Evolutionary conservation across 345 rosid species (phyloP), one percentile per base, ranked within the genome.

Genomic region (Aquilaria yunnanensis): DNA sequence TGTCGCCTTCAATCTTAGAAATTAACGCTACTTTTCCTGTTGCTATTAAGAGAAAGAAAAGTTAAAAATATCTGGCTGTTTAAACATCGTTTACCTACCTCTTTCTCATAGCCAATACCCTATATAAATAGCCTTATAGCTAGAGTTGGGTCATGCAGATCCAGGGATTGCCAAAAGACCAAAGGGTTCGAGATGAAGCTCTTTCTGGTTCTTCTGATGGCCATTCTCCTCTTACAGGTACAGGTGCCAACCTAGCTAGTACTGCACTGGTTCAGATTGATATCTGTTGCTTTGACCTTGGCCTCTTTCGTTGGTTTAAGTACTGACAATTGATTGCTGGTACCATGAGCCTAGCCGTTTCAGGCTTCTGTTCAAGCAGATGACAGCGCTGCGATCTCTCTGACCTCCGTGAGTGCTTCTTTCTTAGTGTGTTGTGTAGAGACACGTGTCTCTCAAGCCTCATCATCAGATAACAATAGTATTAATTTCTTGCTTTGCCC

Each of bases 181-280:
- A 23, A 23, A 23, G 23, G 23, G 23, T 23, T 23, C 23, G 45
- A 54, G 54, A 77, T 77, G 81, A 74, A 71, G 71, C 67, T 68
- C 6, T 52, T 71, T 62, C 66, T 59, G 46, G 9, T 68, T 65
- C 64, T 77, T 30, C 4, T 64, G 30, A 37, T 62, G 33, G 9
- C 60, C 23, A 41, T 74, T 48, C 57, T 77, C 61, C 72, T 71
- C 60, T 41, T 71, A 5, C 74, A 71, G 75, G 75, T 70, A 61
- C 33, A 23, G 23, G 23, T 1, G 23, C 23, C 23, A 23, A 23
- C 23, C 23, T 23, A 23, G 23, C 23, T 23, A 23, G 23, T 23
- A 51, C 23, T 70, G 50, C 56, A 47, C 32, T 14, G 9, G 8
- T 23, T 23, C 23, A 23, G 1, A 23, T 23, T 23, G 23, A 23